Evolutionary conservation across 129 eudicot species (phyloP).

Genomic region (Artemisia argyi): DNA sequence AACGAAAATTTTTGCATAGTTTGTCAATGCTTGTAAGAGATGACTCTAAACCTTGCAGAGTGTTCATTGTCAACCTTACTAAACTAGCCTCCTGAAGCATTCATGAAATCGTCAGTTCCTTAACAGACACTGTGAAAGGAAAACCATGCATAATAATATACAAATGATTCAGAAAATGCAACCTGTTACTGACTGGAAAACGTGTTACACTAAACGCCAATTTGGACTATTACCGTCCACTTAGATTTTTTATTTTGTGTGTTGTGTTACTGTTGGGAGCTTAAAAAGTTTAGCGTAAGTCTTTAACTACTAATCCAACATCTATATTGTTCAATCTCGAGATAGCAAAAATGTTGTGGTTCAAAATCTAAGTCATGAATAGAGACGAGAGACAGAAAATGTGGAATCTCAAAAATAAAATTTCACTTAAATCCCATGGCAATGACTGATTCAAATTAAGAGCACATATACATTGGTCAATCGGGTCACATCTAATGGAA

Average conservation of each 20-base stretch:
- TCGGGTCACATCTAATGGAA: neutral
- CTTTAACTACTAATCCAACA: neutral
- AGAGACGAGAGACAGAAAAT: too few relatives aligned
- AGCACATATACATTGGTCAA: neutral
- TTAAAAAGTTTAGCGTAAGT: too few relatives aligned
- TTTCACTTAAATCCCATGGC: too few relatives aligned
- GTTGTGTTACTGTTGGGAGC: too few relatives aligned
- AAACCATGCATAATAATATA: neutral
- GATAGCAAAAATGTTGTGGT: too few relatives aligned
- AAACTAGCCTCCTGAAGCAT: slow-evolving; percentile 81
- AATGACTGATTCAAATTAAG: neutral
- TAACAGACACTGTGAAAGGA: neutral
- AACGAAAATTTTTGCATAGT: slow-evolving; percentile 50
- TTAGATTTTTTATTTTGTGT: too few relatives aligned
- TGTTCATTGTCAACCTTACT: slow-evolving; percentile 85
- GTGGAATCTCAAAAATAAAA: too few relatives aligned
- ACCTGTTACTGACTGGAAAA: neutral
- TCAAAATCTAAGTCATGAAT: too few relatives aligned
- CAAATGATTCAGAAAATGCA: neutral
- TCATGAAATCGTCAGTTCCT: neutral
- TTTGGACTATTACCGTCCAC: neutral
- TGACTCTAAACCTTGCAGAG: slow-evolving; percentile 85
- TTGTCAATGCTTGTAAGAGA: slow-evolving; percentile 72
- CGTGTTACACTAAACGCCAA: neutral
- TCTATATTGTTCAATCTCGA: too few relatives aligned